These are phyloP conservation scores for Entonaema liquescens DNA, from an alignment of 495 filamentous ascomycete species.

Conservation along the genomic window DNA sequence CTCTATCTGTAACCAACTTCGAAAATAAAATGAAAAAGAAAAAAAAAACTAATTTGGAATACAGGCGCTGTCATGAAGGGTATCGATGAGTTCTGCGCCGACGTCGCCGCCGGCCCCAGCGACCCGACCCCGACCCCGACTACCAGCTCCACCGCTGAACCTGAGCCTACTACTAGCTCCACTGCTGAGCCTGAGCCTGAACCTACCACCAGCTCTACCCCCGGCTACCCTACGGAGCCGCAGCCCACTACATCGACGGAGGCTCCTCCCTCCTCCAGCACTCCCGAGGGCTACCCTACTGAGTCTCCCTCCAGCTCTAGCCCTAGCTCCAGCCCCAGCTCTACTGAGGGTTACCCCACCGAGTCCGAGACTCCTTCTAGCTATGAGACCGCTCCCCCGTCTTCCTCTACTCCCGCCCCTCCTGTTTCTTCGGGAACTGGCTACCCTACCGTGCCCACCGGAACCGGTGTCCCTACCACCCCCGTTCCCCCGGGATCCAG, in stretches of 20 bases:
- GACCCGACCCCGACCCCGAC: background rate
- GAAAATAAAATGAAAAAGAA: background rate
- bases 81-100: slow-evolving; percentile 42
- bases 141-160: background rate
- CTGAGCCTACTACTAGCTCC: background rate
- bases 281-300: background rate
- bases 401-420: background rate
- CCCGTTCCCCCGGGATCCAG: background rate
- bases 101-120: slow-evolving; percentile 33
- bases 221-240: slow-evolving; percentile 11
- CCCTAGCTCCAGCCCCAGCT: slow-evolving; percentile 8
- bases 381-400: background rate
- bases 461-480: slow-evolving; percentile 2
- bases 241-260: slow-evolving; percentile 5
- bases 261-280: background rate
- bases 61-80: slow-evolving; percentile 42
- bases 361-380: slow-evolving; percentile 9
- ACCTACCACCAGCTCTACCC: slow-evolving; percentile 11
- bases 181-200: background rate
- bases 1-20: background rate
- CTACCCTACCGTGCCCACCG: background rate
- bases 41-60: slow-evolving; percentile 1
- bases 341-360: background rate
- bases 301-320: slow-evolving; percentile 4
- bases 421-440: slow-evolving; percentile 8